Evolutionary conservation across 371 early-diverging fungal genomes (phyloP).

Genomic region (Funneliformis caledonium): DNA sequence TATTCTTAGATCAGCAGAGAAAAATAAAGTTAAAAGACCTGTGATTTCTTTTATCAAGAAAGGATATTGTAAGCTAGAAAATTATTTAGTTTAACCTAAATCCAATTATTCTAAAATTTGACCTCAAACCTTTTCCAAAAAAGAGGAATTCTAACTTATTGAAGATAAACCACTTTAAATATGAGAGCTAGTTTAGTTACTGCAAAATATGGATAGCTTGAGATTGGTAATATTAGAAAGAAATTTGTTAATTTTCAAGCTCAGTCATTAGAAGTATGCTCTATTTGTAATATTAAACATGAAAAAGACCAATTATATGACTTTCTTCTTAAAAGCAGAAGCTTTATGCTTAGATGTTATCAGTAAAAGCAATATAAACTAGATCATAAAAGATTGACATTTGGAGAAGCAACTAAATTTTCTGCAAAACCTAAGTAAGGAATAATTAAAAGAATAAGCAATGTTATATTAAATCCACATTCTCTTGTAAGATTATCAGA

Average conservation of each 20-base stretch:
- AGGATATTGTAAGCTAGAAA: background rate
- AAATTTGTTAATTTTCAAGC: constrained; percentile 33
- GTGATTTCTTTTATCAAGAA: constrained; percentile 28
- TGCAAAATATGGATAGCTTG: constrained; percentile 36
- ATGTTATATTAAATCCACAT: background rate
- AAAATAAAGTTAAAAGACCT: constrained; percentile 21
- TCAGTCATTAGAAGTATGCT: constrained; percentile 32
- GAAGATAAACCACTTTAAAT: background rate
- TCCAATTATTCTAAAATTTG: constrained; percentile 13
- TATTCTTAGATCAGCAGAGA: constrained; percentile 34
- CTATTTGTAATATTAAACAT: constrained; percentile 38
- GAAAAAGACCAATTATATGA: constrained; percentile 27
- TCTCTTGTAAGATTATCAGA: background rate
- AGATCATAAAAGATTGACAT: background rate
- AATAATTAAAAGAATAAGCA: background rate
- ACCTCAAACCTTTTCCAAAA: background rate
- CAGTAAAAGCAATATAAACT: constrained; percentile 38
- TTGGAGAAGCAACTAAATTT: background rate
- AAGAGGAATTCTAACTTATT: background rate
- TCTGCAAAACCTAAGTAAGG: background rate
- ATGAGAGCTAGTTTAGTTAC: constrained; percentile 33
- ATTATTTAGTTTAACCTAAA: constrained; percentile 35
- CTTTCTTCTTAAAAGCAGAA: constrained; percentile 33
- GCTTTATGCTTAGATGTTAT: constrained; percentile 35
- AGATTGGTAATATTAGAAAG: constrained; percentile 30